Conservation (phyloP, 75 land plant species). For the Gnetum montanum region DNA sequence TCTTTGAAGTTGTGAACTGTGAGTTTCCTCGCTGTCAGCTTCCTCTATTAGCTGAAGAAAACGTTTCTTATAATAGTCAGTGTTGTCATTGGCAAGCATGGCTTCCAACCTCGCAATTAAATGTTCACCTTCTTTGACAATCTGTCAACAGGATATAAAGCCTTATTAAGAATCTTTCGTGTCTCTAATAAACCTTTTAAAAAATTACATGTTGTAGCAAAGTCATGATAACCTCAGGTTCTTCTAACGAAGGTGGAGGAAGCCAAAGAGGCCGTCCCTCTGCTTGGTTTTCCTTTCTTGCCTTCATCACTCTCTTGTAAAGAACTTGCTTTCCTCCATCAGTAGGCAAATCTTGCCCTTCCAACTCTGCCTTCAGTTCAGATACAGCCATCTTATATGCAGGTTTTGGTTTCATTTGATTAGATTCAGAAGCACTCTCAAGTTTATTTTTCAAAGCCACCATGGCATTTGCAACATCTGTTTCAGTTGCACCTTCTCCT, state of each 20-base stretch:
- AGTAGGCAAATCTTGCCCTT: constrained; percentile 85
- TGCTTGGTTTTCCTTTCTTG: constrained; percentile 80
- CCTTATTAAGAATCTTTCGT: too few species aligned
- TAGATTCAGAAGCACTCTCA: constrained; percentile 35
- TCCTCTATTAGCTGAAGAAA: constrained; percentile 46
- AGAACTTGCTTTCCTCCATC: constrained; percentile 92
- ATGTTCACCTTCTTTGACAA: constrained; percentile 72
- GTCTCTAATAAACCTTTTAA: too few species aligned
- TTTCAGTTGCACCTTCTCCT: constrained; percentile 61
- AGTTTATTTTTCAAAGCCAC: constrained; percentile 60
- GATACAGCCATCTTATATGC: constrained; percentile 93
- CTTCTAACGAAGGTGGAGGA: constrained; percentile 72
- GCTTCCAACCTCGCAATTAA: constrained; percentile 59
- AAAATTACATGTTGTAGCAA: too few species aligned
- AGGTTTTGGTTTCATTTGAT: constrained; percentile 81
- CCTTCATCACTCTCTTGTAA: constrained; percentile 93
- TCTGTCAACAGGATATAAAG: constrained; percentile 21
- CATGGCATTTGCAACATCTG: constrained; percentile 44
- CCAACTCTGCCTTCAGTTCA: constrained; percentile 90
- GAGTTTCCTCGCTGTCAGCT: constrained; percentile 1
- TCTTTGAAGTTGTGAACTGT: neutral
- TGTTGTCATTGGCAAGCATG: constrained; percentile 50
- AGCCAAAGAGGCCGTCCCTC: constrained; percentile 97
- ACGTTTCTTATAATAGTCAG: constrained; percentile 83
- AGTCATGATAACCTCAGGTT: constrained; percentile 51